These are phyloP conservation scores for Pyropia haitanensis DNA, from an alignment of 23 red algal species.

Conservation along the genomic window DNA sequence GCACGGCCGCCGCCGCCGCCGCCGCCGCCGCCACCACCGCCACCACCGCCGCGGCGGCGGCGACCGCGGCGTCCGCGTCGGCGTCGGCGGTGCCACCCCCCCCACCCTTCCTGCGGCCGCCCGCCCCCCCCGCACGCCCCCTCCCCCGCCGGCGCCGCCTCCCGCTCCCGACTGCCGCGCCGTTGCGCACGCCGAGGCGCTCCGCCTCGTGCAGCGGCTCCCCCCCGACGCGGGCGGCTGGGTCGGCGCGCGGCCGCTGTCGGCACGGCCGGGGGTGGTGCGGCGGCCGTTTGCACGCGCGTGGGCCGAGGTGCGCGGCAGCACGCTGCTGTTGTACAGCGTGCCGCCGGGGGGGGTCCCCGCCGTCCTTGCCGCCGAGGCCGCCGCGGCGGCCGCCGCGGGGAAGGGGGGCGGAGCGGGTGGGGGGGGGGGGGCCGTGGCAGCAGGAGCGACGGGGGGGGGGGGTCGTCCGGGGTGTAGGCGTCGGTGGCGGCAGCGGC, in stretches of 20 bases:
- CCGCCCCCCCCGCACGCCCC: constrained; percentile 12
- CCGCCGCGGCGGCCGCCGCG: too few species aligned
- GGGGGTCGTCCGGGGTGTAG: too few species aligned
- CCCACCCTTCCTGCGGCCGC: not conserved
- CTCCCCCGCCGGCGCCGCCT: not conserved
- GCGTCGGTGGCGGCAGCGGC: too few species aligned
- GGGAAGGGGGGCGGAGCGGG: too few species aligned
- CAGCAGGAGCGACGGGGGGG: too few species aligned
- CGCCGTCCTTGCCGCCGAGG: too few species aligned
- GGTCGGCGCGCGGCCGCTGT: constrained; percentile 40
- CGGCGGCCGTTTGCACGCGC: constrained; percentile 42
- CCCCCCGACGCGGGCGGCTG: constrained; percentile 30
- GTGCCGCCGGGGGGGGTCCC: not conserved
- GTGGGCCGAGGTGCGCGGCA: constrained; percentile 55
- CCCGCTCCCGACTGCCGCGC: constrained; percentile 1
- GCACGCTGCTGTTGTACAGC: constrained; percentile 40
- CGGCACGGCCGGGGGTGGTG: constrained; percentile 4
- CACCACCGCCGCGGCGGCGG: too few species aligned
- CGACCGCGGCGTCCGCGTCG: too few species aligned
- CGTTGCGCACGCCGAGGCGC: constrained; percentile 34
- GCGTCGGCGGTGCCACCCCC: too few species aligned
- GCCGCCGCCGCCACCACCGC: too few species aligned
- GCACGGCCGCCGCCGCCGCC: too few species aligned
- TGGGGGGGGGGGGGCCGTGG: too few species aligned
- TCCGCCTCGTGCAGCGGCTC: constrained; percentile 49